Evolutionary conservation across 495 filamentous ascomycete species (phyloP).

Genomic region (Alectoria sarmentosa): DNA sequence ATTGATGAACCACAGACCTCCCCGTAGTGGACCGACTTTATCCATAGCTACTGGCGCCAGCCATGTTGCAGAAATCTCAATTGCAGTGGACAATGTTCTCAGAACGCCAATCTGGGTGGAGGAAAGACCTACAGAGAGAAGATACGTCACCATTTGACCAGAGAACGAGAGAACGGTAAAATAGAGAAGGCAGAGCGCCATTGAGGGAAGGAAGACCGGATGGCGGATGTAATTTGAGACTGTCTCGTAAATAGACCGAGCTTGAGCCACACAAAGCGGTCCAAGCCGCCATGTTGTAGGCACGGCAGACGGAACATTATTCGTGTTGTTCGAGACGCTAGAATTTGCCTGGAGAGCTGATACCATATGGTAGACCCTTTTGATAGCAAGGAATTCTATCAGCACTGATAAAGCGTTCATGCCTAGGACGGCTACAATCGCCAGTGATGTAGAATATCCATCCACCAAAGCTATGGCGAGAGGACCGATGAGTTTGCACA

Average conservation of each 20-base stretch:
- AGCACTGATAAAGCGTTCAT: conserved; percentile 38
- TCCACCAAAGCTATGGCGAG: conserved; percentile 48
- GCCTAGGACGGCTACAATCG: conserved; percentile 41
- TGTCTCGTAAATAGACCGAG: neutral
- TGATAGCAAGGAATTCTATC: conserved; percentile 54
- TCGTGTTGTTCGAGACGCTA: neutral
- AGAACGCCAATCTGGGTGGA: conserved; percentile 14
- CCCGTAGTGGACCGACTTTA: conserved; percentile 48
- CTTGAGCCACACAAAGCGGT: neutral
- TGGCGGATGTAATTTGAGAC: conserved; percentile 15
- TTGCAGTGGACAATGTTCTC: conserved; percentile 7
- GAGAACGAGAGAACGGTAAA: conserved; percentile 24
- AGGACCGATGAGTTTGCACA: conserved; percentile 63
- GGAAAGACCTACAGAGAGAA: conserved; percentile 19
- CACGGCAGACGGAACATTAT: neutral
- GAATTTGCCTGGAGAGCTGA: conserved; percentile 30
- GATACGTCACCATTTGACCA: conserved; percentile 25
- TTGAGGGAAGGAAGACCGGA: conserved; percentile 20
- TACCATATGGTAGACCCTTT: conserved; percentile 38
- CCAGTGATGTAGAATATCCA: conserved; percentile 40
- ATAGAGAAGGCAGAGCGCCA: conserved; percentile 24
- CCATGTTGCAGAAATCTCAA: conserved; percentile 25
- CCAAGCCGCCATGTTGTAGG: neutral
- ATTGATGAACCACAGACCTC: conserved; percentile 56
- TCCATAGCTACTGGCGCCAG: conserved; percentile 37